A percentile compares a stretch with the other conserved stretches of the same genome.
phyloP scores from a whole-genome alignment of 2,329 filamentous ascomycete species.

The Tolypocladium cylindrosporum region DNA sequence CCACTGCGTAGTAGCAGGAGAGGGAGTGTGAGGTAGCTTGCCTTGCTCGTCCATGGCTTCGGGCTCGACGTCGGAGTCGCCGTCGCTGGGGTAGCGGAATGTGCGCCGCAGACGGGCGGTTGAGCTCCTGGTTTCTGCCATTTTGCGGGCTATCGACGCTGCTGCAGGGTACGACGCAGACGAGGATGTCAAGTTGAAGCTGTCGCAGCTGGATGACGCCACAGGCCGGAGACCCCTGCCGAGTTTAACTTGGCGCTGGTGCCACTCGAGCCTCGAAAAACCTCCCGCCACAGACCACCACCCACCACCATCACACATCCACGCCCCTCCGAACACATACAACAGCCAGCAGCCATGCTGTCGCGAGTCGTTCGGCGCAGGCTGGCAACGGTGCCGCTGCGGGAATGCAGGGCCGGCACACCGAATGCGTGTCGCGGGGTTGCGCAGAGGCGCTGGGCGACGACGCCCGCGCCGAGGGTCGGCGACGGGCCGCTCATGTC shows the following conservation, averaged over 20 bases:
- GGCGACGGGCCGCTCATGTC: slow-evolving; percentile 57
- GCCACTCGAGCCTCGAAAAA: not conserved
- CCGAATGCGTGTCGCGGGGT: slow-evolving; percentile 5
- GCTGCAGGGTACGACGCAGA: not conserved
- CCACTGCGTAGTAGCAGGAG: no score
- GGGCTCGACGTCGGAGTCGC: slow-evolving; percentile 38
- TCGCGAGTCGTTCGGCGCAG: slow-evolving; percentile 12
- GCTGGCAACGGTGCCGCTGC: slow-evolving; percentile 12
- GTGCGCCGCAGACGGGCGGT: slow-evolving; percentile 60
- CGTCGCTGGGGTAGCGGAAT: slow-evolving; percentile 64
- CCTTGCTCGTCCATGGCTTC: slow-evolving; percentile 69
- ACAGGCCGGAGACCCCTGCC: not conserved
- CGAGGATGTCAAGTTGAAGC: no score
- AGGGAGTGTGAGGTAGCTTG: slow-evolving; percentile 15
- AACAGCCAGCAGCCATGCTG: slow-evolving; percentile 5
- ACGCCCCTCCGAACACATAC: not conserved
- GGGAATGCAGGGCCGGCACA: slow-evolving; percentile 5
- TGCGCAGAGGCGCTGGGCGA: slow-evolving; percentile 34
- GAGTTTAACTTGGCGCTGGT: not conserved
- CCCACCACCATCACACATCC: not conserved
- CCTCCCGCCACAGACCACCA: not conserved
- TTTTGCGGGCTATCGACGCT: slow-evolving; percentile 1
- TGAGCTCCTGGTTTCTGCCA: slow-evolving; percentile 16
- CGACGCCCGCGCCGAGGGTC: slow-evolving; percentile 45
- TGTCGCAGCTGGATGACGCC: not conserved